A percentile compares a stretch with the other conserved stretches of the same genome.
phyloP scores from a whole-genome alignment of 164 flowering plant genomes.

The Nelumbo lutea region DNA sequence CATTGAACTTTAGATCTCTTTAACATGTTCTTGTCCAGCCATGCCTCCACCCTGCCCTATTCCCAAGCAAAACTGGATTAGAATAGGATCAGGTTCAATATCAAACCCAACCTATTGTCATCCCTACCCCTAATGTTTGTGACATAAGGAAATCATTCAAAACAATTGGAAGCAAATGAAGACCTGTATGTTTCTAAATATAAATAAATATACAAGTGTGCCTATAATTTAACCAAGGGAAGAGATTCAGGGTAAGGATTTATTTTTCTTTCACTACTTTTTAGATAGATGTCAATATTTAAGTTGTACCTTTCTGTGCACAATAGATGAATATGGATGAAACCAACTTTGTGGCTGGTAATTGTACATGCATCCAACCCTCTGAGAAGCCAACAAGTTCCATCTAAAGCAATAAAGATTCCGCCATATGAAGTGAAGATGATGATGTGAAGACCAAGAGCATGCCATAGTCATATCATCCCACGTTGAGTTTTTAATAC shows the following conservation, averaged over 20 bases:
- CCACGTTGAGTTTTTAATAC: not conserved
- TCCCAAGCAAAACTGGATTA: too few relatives aligned
- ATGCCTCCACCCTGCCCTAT: too few relatives aligned
- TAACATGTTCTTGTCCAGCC: too few relatives aligned
- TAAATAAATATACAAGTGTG: not conserved
- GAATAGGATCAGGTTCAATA: too few relatives aligned
- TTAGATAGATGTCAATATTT: not conserved
- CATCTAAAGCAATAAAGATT: conserved; percentile 15
- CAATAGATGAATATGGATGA: conserved; percentile 11
- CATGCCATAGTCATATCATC: conserved; percentile 30
- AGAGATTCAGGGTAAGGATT: not conserved
- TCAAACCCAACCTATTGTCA: too few relatives aligned
- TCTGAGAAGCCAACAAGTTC: conserved; percentile 14
- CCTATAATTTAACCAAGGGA: not conserved
- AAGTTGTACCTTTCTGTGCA: conserved; percentile 25
- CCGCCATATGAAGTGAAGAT: conserved; percentile 25
- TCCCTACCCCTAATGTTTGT: too few relatives aligned
- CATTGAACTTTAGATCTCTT: too few relatives aligned
- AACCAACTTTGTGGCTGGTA: conserved; percentile 4
- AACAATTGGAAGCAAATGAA: too few relatives aligned
- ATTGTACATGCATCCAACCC: conserved; percentile 9
- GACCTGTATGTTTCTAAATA: not conserved
- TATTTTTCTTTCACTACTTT: too few relatives aligned
- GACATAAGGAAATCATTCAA: too few relatives aligned
- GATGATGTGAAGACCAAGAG: conserved; percentile 17